Base-by-base conservation (phyloP, 1,284 basidiomycete species). In the Ceratobasidium papillatum region DNA sequence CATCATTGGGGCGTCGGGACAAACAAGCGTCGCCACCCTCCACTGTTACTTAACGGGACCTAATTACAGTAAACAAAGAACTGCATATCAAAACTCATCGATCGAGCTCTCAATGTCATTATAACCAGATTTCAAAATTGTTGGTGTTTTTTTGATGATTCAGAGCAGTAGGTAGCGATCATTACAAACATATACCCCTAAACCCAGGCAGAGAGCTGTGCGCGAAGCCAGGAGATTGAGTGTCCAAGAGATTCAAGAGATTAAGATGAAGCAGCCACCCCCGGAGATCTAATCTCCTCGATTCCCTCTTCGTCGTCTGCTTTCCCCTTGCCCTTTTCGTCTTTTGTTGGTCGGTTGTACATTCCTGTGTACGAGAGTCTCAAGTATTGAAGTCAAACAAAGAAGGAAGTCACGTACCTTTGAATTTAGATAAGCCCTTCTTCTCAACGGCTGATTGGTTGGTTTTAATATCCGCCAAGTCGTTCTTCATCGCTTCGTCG, bases 381-480 rank as follows among this genome's bases (percentile, higher is more conserved):
- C n/a, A 30, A 47, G 62, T 30, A 47, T 32, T 64, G n/a, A 27
- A 7, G 17, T 36, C 32, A 45, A 11, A 27, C 19, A 45, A 25
- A 3, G 27, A 27, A 27, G 27, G 27, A 14, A 34, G 32, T 12
- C 19, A 22, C 61, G 54, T n/a, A 91, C 92, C 94, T 84, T 90
- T 91, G 80, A 94, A 83, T 80, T 91, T 94, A 81, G 90, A 85
- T 76, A 89, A 90, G 75, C 89, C 85, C 5, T 81, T 86, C 78
- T 84, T 88, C 78, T 92, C 89, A 61, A 88, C 86, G 77, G 89
- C 88, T 77, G 89, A 87, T 74, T 94, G 91, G 51, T 85, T 86
- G 0, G 80, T 85, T 17, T 86, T 86, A 51, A 92, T 84, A 59
- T 89, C 84, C 3, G 83, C 81, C 43, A 93, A 81, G 79, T 94